Evolutionary conservation across 2,329 filamentous ascomycete genomes (phyloP).

Genomic region (Dactylella cylindrospora): DNA sequence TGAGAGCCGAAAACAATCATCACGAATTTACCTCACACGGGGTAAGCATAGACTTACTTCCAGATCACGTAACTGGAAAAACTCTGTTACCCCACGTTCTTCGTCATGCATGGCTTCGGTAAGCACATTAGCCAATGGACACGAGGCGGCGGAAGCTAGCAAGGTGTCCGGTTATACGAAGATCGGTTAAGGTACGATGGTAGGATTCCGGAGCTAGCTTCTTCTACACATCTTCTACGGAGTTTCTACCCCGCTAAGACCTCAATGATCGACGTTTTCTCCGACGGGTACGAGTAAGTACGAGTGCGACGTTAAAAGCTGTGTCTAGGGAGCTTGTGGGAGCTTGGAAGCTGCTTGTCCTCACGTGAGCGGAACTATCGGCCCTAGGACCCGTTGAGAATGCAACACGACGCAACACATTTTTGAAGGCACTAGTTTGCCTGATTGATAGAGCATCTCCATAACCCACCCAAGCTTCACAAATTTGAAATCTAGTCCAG

Average conservation of each 20-base stretch:
- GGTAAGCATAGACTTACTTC: conserved; percentile 6
- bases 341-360: no score
- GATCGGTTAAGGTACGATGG: conserved; percentile 5
- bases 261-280: conserved; percentile 9
- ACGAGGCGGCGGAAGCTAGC: not conserved
- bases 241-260: conserved; percentile 10
- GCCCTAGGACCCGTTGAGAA: not conserved
- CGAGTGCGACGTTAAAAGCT: not conserved
- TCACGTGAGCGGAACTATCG: no score
- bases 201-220: conserved; percentile 9
- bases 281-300: no score
- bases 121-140: conserved; percentile 10
- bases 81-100: conserved; percentile 15
- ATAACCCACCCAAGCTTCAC: no score
- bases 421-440: not conserved
- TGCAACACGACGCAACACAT: conserved; percentile 2
- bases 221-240: conserved; percentile 12
- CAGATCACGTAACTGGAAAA: conserved; percentile 12
- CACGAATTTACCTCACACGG: no score
- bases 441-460: no score
- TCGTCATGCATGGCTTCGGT: conserved; percentile 29
- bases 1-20: no score
- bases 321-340: no score
- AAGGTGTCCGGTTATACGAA: not conserved
- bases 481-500: no score